Base-by-base conservation (phyloP, 306 rosid genomes). In the Ziziphus jujuba region DNA sequence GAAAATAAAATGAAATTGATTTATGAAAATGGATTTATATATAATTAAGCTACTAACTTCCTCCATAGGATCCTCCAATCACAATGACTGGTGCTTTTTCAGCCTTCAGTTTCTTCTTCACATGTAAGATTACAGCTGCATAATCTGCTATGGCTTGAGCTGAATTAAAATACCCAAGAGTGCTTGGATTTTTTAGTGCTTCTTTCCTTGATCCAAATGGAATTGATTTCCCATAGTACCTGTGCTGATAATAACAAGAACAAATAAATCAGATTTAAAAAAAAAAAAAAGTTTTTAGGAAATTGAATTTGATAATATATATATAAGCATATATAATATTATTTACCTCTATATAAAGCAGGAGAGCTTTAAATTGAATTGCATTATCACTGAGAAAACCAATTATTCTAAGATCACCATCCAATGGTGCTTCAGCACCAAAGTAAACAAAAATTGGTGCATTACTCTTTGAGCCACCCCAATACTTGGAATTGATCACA, bases 1-100 rank as follows among this genome's bases (percentile, higher is more conserved):
- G 22, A 9, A 16, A 16, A 49, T 49, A 50, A 9, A 16, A 50
- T n/a, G 11, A 16, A 2, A 50, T 50, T n/a, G 22, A 17, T 49
- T 50, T 7, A 16, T 16, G 2, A 50, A n/a, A 50, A 11, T n/a
- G 25, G 69, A 59, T 31, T 20, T 65, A 54, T 22, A 8, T 33
- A 16, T 9, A 8, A 9, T 8, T 19, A 5, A 5, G 22, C 17
- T 3, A 81, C 93, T 78, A 17, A 91, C 97, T 91, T 91, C 93
- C 97, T 48, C 97, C 93, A 17, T 88, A 91, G 24, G 97, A 91
- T 53, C 82, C 97, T 61, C 97, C 97, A 22, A 91, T 48, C 2
- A 88, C 91, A 72, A 88, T 77, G n/a, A 86, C 79, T 0, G 96
- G 97, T 5, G 93, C 88, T 23, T 81, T 33, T 31, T 68, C 20